These are phyloP conservation scores for Sporothrix brunneoviolacea DNA, from an alignment of 2,329 filamentous ascomycete species.

Conservation along the genomic window DNA sequence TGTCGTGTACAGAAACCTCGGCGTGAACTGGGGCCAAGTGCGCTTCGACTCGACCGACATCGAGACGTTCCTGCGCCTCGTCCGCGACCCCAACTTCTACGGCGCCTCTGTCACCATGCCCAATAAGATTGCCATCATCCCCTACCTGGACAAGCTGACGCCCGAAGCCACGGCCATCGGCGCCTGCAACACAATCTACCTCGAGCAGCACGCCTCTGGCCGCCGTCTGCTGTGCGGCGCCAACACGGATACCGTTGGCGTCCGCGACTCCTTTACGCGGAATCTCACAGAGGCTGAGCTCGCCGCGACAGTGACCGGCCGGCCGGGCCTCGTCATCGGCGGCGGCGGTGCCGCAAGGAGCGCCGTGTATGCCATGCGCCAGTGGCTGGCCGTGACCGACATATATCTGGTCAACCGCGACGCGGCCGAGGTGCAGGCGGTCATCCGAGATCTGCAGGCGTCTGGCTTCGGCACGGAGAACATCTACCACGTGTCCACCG, in stretches of 20 bases:
- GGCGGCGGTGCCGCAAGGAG: slow-evolving; percentile 73
- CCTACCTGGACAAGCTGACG: slow-evolving; percentile 66
- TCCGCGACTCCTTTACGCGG: slow-evolving; percentile 63
- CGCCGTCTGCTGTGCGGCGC: slow-evolving; percentile 58
- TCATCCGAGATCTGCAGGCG: slow-evolving; percentile 56
- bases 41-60: slow-evolving; percentile 48
- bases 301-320: slow-evolving; percentile 22
- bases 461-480: slow-evolving; percentile 50
- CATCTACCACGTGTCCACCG: slow-evolving; percentile 54
- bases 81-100: slow-evolving; percentile 53
- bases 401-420: slow-evolving; percentile 78
- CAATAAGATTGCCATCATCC: slow-evolving; percentile 70
- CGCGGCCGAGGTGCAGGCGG: slow-evolving; percentile 55
- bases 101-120: slow-evolving; percentile 77
- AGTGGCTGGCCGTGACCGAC: slow-evolving; percentile 58
- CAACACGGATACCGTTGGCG: slow-evolving; percentile 75
- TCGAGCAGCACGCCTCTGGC: slow-evolving; percentile 45
- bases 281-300: slow-evolving; percentile 37
- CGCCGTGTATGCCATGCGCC: slow-evolving; percentile 67
- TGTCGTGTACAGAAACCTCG: slow-evolving; percentile 45
- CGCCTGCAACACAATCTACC: slow-evolving; percentile 69
- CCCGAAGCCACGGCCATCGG: slow-evolving; percentile 66
- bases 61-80: slow-evolving; percentile 41
- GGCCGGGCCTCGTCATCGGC: slow-evolving; percentile 66
- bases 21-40: slow-evolving; percentile 44